phyloP scores from a whole-genome alignment of 345 rosid genomes.

The Dimocarpus longan region DNA sequence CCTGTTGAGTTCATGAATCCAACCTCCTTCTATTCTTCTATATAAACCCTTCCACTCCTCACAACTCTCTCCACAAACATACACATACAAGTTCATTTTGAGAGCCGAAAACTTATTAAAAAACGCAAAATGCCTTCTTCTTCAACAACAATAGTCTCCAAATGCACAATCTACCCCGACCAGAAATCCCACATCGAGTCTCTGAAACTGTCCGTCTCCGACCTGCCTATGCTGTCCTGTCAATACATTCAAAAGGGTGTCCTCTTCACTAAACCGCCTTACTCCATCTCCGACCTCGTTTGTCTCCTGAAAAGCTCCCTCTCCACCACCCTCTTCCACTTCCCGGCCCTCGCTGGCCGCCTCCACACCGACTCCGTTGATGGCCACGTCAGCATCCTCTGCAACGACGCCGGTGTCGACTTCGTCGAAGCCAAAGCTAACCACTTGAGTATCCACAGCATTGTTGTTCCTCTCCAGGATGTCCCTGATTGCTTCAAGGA shows the following conservation, averaged over 20 bases:
- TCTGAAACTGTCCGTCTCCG: conserved; percentile 84
- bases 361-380: conserved; percentile 50
- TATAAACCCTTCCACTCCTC: conserved; percentile 39
- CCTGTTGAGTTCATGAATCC: conserved; percentile 58
- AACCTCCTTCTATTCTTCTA: conserved; percentile 26
- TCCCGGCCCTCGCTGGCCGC: conserved; percentile 90
- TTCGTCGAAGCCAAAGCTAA: conserved; percentile 64
- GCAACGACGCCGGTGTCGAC: conserved; percentile 78
- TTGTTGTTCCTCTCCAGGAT: conserved; percentile 49
- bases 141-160: conserved; percentile 50
- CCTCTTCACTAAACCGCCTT: conserved; percentile 56
- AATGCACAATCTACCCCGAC: conserved; percentile 59
- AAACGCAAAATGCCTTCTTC: conserved; percentile 53
- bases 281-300: conserved; percentile 44
- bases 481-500: conserved; percentile 64
- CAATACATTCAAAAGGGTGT: conserved; percentile 97
- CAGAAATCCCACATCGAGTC: conserved; percentile 38
- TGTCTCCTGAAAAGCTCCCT: conserved; percentile 61
- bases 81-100: neutral
- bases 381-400: conserved; percentile 65
- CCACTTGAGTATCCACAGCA: conserved; percentile 35
- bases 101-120: neutral
- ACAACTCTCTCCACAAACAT: conserved; percentile 4
- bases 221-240: conserved; percentile 95
- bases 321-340: conserved; percentile 64